These are phyloP conservation scores for Geotrichum histeridarum DNA, from an alignment of 1,139 yeast genomes.

Conservation along the genomic window DNA sequence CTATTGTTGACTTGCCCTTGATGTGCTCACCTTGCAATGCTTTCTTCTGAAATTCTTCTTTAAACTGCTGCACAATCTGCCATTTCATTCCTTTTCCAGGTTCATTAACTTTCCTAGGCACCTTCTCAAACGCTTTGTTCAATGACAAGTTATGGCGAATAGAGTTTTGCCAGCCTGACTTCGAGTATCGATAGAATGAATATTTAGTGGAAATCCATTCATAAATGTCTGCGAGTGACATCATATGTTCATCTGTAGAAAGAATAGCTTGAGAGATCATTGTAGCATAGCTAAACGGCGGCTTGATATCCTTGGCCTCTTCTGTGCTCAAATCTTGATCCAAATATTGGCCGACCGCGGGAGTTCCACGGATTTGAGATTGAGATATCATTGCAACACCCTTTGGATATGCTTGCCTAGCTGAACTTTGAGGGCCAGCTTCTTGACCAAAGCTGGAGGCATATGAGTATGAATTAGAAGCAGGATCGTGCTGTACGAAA, in stretches of 20 bases:
- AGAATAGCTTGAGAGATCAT: slow-evolving; percentile 97
- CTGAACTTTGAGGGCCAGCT: slow-evolving; percentile 4
- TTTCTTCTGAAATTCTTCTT: slow-evolving; percentile 75
- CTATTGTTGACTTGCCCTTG: slow-evolving; percentile 38
- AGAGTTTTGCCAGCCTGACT: slow-evolving; percentile 94
- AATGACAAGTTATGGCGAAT: slow-evolving; percentile 76
- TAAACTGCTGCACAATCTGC: slow-evolving; percentile 85
- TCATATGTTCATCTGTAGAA: slow-evolving; percentile 79
- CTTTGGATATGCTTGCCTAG: slow-evolving; percentile 32
- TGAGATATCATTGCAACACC: slow-evolving; percentile 42
- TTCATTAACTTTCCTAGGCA: slow-evolving; percentile 89
- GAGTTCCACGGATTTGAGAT: slow-evolving; percentile 36
- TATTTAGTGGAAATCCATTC: slow-evolving; percentile 83
- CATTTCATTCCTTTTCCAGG: slow-evolving; percentile 99
- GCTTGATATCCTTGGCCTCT: slow-evolving; percentile 87
- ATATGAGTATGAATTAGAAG: neutral
- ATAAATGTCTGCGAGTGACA: slow-evolving; percentile 87
- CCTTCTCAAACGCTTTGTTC: slow-evolving; percentile 88
- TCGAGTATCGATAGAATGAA: slow-evolving; percentile 85
- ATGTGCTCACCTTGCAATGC: slow-evolving; percentile 53
- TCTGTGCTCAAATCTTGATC: slow-evolving; percentile 75
- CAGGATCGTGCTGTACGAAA: neutral
- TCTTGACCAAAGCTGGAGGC: neutral
- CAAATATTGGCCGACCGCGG: slow-evolving; percentile 26
- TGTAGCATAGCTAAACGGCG: slow-evolving; percentile 95